A percentile compares a stretch with the other conserved stretches of the same genome.
These are phyloP conservation scores for Bimuria novae-zelandiae DNA, from an alignment of 2,329 filamentous ascomycete genomes.

Conservation along the genomic window DNA sequence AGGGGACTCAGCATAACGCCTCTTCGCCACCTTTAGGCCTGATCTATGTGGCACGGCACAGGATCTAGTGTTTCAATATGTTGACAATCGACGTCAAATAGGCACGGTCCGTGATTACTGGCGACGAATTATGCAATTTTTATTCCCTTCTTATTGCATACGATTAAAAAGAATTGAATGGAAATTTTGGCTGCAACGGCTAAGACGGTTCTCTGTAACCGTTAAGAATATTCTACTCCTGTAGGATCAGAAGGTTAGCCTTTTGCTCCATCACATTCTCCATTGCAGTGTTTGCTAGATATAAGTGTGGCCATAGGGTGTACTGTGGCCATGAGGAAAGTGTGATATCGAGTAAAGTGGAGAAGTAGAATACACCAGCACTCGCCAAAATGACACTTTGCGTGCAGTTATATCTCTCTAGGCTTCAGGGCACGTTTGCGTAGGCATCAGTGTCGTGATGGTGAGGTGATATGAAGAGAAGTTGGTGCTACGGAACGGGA, in stretches of 20 bases:
- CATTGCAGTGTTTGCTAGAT: slow-evolving; percentile 1
- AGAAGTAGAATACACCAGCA: not conserved
- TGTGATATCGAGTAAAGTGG: not conserved
- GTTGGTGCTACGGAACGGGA: too few species aligned
- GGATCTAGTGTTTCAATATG: slow-evolving; percentile 10
- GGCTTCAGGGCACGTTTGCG: too few species aligned
- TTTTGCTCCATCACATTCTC: not conserved
- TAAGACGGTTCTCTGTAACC: too few species aligned
- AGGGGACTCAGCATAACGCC: not conserved
- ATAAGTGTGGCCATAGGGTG: not conserved
- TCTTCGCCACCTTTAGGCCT: slow-evolving; percentile 2
- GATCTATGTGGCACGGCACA: slow-evolving; percentile 10
- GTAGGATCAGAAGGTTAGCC: too few species aligned
- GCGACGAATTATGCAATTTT: slow-evolving; percentile 3
- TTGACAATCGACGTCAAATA: slow-evolving; percentile 3
- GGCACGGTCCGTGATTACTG: slow-evolving; percentile 3
- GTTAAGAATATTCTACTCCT: too few species aligned
- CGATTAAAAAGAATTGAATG: not conserved
- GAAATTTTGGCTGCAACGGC: not conserved
- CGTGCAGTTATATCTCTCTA: too few species aligned
- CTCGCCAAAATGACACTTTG: slow-evolving; percentile 7
- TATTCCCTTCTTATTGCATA: not conserved
- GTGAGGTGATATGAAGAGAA: too few species aligned
- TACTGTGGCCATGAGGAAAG: not conserved
- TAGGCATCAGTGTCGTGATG: too few species aligned